These are phyloP conservation scores for Fraxinus paxiana DNA, from an alignment of 305 asterid species.

Conservation along the genomic window DNA sequence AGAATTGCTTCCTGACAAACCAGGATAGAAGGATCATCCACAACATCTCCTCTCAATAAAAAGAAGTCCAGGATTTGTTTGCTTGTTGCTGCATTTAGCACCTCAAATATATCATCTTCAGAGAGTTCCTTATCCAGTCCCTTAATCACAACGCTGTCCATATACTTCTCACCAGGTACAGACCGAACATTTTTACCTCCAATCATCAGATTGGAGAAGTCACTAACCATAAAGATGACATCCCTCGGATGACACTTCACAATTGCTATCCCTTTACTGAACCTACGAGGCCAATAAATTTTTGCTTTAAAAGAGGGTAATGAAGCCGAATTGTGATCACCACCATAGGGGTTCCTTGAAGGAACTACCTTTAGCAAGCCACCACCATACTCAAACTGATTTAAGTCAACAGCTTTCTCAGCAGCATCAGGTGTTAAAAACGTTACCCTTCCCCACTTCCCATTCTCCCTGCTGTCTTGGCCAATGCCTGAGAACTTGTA, in stretches of 20 bases:
- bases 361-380: constrained; percentile 58
- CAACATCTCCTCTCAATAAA: constrained; percentile 52
- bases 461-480: constrained; percentile 47
- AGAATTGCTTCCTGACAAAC: constrained; percentile 69
- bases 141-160: constrained; percentile 38
- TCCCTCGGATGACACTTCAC: constrained; percentile 58
- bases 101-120: constrained; percentile 53
- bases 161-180: constrained; percentile 33
- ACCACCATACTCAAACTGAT: constrained; percentile 40
- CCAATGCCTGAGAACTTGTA: constrained; percentile 40
- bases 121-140: constrained; percentile 53
- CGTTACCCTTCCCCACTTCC: constrained; percentile 81
- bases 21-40: constrained; percentile 46
- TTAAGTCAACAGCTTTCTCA: constrained; percentile 43
- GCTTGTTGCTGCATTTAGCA: constrained; percentile 38
- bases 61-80: constrained; percentile 47
- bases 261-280: constrained; percentile 67
- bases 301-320: constrained; percentile 59
- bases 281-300: constrained; percentile 81
- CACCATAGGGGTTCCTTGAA: constrained; percentile 37
- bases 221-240: constrained; percentile 42
- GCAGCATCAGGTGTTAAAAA: constrained; percentile 84
- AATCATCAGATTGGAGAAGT: constrained; percentile 43
- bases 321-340: constrained; percentile 48
- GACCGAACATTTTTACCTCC: constrained; percentile 40